Evolutionary conservation across 306 rosid species (phyloP), one percentile per base, ranked within the genome.

Genomic region (Vachellia pachyceras): DNA sequence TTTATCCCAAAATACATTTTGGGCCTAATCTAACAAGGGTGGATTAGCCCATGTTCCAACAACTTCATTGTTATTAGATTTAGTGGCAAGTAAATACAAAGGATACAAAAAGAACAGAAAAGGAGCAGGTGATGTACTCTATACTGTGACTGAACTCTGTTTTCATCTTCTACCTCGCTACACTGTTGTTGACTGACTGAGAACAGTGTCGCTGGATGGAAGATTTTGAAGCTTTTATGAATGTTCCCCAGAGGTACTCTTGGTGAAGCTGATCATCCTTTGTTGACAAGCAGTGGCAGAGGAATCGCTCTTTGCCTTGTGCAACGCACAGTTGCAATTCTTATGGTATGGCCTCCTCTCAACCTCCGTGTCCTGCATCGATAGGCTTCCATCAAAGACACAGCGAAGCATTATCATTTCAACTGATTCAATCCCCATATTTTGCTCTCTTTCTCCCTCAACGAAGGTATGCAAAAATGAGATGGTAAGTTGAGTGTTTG

Each of bases 301-400:
- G 50, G 57, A 23, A 40, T 13, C 10, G 6, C 15, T 50, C 73
- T 82, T 80, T 9, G 29, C 25, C 15, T 66, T 80, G 75, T 87
- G 90, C 3, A 91, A 58, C 3, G 85, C 90, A 17, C 95, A 91
- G 63, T 86, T 46, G 72, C 93, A 91, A 45, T 86, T 83, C 36
- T 86, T 88, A 66, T 89, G 91, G 82, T 84, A 89, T 11, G 95
- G 92, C 71, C 92, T 83, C 77, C 87, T 29, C 73, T 80, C 89
- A 29, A 79, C 75, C 72, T 82, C 88, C 22, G 36, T 82, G 65
- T 82, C 84, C 29, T 75, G 67, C 84, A 77, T 41, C 15, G 87
- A 82, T 54, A 85, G 37, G 76, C 87, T 77, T 78, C 84, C 88
- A 73, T 81, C 81, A 74, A 82, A 82, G 71, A 85, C 89, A 35